Evolutionary conservation across 495 filamentous ascomycete genomes (phyloP), one percentile per base, ranked within the genome.

Genomic region (Sordaria brevicollis): DNA sequence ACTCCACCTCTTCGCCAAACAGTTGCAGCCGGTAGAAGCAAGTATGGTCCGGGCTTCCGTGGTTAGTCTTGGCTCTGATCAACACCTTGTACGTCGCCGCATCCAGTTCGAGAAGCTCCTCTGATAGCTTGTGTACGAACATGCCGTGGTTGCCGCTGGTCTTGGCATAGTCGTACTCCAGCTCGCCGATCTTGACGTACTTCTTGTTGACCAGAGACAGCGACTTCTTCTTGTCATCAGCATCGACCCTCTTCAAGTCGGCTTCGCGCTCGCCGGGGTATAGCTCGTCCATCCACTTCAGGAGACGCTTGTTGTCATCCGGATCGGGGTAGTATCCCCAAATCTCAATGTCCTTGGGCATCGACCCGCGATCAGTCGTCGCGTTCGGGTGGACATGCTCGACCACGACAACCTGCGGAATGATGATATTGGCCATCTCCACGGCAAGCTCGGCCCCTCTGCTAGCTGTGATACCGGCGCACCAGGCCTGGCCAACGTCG

Each of bases 401-500:
- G 65, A 92, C 76, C 4, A 88, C 85, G 29, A 92, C 69, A 66
- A 86, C 74, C 35, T 83, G 81, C 3, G 89, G 86, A 71, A 84
- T 83, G 67, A 92, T 81, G 5, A 71, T 35, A 36, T 78, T 74
- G 35, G 79, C 75, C 29, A 86, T 78, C 36, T 80, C 67, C 66
- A 92, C 82, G 21, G 76, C 77, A 13, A 92, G 70, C 71, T 81
- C 76, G 33, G 83, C 78, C 65, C 70, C 73, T 65, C 13, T 72
- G 67, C 25, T 37, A 41, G 17, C 69, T 65, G 62, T 72, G 41
- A 76, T 78, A 25, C 80, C 86, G 39, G 83, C 82, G 78, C 90
- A 91, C 87, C 87, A 92, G 77, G 89, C 91, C 49, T 92, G 86
- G 35, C 87, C 88, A 21, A 86, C 82, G 35, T 92, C 87, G 3